phyloP scores from a whole-genome alignment of 2,329 filamentous ascomycete genomes.

The Fusarium sp. region DNA sequence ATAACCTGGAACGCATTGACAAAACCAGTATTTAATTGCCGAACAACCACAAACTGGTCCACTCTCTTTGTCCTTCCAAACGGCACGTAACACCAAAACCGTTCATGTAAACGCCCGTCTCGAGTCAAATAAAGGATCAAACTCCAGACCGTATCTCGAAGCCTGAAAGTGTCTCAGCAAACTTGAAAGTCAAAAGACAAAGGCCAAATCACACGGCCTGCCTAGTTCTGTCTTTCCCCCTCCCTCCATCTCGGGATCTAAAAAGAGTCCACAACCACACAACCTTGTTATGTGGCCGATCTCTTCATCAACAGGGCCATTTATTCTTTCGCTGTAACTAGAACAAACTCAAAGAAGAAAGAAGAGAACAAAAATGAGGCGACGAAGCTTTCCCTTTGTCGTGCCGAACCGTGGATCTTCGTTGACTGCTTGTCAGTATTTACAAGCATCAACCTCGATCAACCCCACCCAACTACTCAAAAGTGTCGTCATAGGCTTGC shows the following conservation, averaged over 20 bases:
- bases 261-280: neutral
- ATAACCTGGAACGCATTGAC: conserved; percentile 15
- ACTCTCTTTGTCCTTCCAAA: conserved; percentile 20
- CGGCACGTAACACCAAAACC: conserved; percentile 16
- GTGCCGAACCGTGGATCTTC: conserved; percentile 35
- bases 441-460: conserved; percentile 1
- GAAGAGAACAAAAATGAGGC: conserved; percentile 17
- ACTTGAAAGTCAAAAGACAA: conserved; percentile 7
- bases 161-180: conserved; percentile 3
- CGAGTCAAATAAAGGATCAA: conserved; percentile 2
- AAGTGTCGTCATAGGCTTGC: conserved; percentile 39
- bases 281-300: conserved; percentile 14
- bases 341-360: conserved; percentile 10
- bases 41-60: neutral
- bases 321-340: conserved; percentile 3
- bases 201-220: conserved; percentile 29
- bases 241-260: conserved; percentile 37
- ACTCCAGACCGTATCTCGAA: conserved; percentile 2
- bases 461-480: conserved; percentile 21
- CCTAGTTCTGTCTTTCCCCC: conserved; percentile 10
- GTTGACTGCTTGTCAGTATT: neutral
- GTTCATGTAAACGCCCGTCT: conserved; percentile 23
- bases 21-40: conserved; percentile 4
- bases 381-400: conserved; percentile 22
- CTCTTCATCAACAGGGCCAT: conserved; percentile 33